Percentiles rank a stretch among this genome's conserved stretches.
Conservation (phyloP, 495 filamentous ascomycete species). For the Melanomma pulvis-pyrius region DNA sequence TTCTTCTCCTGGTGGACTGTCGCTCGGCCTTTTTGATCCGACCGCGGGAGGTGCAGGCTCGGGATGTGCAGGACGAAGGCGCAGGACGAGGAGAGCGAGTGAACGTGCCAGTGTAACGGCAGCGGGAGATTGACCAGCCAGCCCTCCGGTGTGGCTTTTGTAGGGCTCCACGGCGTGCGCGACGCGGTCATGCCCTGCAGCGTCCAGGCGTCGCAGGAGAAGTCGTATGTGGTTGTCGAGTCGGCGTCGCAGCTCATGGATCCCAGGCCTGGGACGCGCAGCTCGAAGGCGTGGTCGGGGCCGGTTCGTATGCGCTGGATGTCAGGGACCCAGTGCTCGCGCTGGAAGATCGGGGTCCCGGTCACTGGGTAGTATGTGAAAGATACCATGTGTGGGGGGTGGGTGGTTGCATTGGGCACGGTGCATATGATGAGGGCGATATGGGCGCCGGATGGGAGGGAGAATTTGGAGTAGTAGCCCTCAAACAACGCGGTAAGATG, state of each 20-base stretch:
- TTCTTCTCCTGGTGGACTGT: constrained; percentile 54
- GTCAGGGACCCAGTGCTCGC: constrained; percentile 40
- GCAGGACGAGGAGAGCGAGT: constrained; percentile 46
- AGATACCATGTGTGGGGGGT: constrained; percentile 49
- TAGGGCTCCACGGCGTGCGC: constrained; percentile 46
- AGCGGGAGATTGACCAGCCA: constrained; percentile 47
- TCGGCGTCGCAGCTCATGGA: constrained; percentile 34
- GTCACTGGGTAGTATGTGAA: constrained; percentile 50
- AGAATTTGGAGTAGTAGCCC: constrained; percentile 54
- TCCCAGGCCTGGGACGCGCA: constrained; percentile 41
- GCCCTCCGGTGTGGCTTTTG: constrained; percentile 40
- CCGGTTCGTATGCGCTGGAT: constrained; percentile 34
- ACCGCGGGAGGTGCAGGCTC: constrained; percentile 3
- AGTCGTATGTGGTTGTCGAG: constrained; percentile 39
- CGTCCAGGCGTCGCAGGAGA: constrained; percentile 38
- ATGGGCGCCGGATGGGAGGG: constrained; percentile 45
- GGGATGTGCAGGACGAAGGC: constrained; percentile 42
- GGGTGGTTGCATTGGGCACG: constrained; percentile 41
- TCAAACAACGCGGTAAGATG: constrained; percentile 49
- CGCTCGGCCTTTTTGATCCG: constrained; percentile 41
- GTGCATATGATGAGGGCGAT: constrained; percentile 45
- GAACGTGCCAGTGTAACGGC: constrained; percentile 55
- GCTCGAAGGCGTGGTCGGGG: constrained; percentile 38
- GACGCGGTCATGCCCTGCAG: constrained; percentile 42
- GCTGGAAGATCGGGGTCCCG: constrained; percentile 40